These are phyloP conservation scores for Acidomyces sp. DNA, from an alignment of 495 filamentous ascomycete genomes.

Conservation along the genomic window DNA sequence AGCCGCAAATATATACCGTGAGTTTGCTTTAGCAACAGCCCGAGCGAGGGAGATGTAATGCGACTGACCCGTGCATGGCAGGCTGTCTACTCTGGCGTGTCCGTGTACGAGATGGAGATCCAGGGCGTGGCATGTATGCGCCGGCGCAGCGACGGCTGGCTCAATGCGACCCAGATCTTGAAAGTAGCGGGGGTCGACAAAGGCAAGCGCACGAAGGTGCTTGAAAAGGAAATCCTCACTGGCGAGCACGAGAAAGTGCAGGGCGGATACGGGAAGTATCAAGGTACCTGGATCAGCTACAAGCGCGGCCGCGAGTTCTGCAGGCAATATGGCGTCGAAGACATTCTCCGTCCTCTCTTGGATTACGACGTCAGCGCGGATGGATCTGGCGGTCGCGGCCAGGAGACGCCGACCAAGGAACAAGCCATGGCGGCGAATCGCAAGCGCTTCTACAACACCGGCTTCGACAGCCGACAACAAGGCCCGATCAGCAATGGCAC, in stretches of 20 bases:
- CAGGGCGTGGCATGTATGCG: conserved; percentile 88
- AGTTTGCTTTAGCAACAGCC: neutral
- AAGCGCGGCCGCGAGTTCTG: conserved; percentile 83
- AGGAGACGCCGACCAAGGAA: conserved; percentile 91
- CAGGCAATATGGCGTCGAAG: conserved; percentile 84
- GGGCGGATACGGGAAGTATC: conserved; percentile 95
- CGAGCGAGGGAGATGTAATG: neutral
- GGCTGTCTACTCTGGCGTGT: conserved; percentile 89
- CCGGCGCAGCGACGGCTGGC: conserved; percentile 76
- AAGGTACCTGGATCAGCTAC: conserved; percentile 96
- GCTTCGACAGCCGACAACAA: conserved; percentile 40
- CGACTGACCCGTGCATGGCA: conserved; percentile 23
- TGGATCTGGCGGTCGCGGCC: conserved; percentile 47
- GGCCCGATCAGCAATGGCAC: conserved; percentile 59
- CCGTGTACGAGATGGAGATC: conserved; percentile 96
- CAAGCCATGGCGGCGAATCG: conserved; percentile 96
- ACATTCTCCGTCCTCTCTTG: conserved; percentile 67
- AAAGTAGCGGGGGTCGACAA: conserved; percentile 96
- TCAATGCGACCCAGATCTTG: conserved; percentile 89
- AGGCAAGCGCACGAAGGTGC: conserved; percentile 88
- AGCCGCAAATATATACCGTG: conserved; percentile 24
- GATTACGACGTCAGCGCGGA: conserved; percentile 80
- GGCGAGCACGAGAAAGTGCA: conserved; percentile 98
- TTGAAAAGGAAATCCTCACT: conserved; percentile 92
- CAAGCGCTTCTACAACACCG: conserved; percentile 75